Conservation (phyloP, 768 basidiomycete species). For the Leccinum boreale region DNA sequence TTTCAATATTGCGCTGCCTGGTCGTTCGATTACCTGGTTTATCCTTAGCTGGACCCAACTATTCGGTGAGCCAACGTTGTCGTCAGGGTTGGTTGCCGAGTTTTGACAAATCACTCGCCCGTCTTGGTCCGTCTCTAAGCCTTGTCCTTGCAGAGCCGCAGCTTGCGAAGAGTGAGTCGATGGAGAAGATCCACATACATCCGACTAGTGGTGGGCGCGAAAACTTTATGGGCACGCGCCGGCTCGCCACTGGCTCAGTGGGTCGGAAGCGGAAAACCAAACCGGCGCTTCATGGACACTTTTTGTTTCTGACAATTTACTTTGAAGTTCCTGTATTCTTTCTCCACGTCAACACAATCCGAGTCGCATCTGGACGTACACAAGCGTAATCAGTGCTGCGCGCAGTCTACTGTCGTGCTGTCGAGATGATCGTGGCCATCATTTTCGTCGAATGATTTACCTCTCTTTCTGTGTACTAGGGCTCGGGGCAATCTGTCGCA, state of each 20-base stretch:
- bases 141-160: constrained; percentile 4
- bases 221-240: constrained; percentile 6
- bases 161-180: not conserved
- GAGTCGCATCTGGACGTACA: not conserved
- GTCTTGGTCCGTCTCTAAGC: constrained; percentile 4
- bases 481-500: not conserved
- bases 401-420: not conserved
- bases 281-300: not conserved
- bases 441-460: not conserved
- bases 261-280: constrained; percentile 23
- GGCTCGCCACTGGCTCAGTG: constrained; percentile 1
- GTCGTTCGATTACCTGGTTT: constrained; percentile 15
- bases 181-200: constrained; percentile 9
- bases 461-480: not conserved
- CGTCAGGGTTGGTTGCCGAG: constrained; percentile 1
- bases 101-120: constrained; percentile 2
- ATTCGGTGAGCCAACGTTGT: constrained; percentile 17
- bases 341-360: not conserved
- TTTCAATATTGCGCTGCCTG: constrained; percentile 15
- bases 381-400: not conserved
- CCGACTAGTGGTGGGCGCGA: constrained; percentile 10
- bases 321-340: constrained; percentile 1
- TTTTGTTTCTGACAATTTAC: constrained; percentile 10
- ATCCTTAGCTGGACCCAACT: constrained; percentile 17
- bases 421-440: not conserved